Evolutionary conservation across 2,329 filamentous ascomycete species (phyloP).

Genomic region (Venturiaceae sp.): DNA sequence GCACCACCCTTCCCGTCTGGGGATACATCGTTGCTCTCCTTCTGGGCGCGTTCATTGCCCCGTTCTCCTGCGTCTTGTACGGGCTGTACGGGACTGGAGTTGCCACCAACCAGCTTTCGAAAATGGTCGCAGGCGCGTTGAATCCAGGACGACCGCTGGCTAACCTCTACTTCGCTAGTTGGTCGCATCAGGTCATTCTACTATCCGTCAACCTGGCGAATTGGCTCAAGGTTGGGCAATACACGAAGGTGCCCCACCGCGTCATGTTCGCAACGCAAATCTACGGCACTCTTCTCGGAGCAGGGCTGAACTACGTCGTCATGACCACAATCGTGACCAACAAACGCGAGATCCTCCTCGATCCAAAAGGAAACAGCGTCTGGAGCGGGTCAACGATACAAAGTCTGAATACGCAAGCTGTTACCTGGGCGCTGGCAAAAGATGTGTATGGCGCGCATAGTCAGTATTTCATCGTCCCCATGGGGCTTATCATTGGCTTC

Average conservation of each 20-base stretch:
- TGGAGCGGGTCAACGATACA: slow-evolving; percentile 39
- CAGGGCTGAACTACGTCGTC: slow-evolving; percentile 31
- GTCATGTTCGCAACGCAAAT: slow-evolving; percentile 61
- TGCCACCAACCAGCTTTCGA: slow-evolving; percentile 14
- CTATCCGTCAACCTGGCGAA: slow-evolving; percentile 13
- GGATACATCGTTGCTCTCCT: slow-evolving; percentile 44
- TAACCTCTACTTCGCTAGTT: slow-evolving; percentile 27
- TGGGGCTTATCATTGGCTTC: slow-evolving; percentile 31
- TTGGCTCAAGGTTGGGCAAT: slow-evolving; percentile 39
- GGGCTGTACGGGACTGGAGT: slow-evolving; percentile 14
- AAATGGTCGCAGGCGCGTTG: slow-evolving; percentile 12
- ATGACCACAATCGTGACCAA: slow-evolving; percentile 33
- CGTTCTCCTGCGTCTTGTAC: slow-evolving; percentile 17
- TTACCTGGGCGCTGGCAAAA: slow-evolving; percentile 7
- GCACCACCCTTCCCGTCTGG: slow-evolving; percentile 36
- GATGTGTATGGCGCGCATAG: slow-evolving; percentile 22
- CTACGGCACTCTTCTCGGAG: slow-evolving; percentile 12
- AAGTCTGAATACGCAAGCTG: slow-evolving; percentile 25
- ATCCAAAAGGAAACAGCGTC: slow-evolving; percentile 30
- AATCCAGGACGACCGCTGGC: slow-evolving; percentile 25
- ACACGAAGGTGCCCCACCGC: slow-evolving; percentile 50
- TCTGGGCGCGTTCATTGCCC: slow-evolving; percentile 14
- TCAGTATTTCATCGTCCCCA: slow-evolving; percentile 26
- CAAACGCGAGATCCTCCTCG: slow-evolving; percentile 29
- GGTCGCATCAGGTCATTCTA: slow-evolving; percentile 22